Percentiles rank a stretch among this genome's conserved stretches.
These are phyloP conservation scores for Thuja plicata DNA, from an alignment of 83 land plant genomes.

Conservation along the genomic window DNA sequence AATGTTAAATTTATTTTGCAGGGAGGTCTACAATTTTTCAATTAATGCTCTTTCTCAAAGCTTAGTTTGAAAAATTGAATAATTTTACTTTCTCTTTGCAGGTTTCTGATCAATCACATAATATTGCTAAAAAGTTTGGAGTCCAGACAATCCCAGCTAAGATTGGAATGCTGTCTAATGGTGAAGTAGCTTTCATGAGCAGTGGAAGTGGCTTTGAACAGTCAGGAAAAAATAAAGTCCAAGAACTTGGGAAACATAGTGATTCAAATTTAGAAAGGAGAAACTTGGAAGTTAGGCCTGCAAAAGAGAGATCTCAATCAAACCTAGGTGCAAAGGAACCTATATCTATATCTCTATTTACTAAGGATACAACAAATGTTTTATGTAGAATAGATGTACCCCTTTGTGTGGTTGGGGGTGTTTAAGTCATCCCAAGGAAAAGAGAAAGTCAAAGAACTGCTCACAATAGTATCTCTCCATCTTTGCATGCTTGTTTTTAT, in stretches of 20 bases:
- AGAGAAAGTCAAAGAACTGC: conserved; percentile 53
- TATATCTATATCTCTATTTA: conserved; percentile 35
- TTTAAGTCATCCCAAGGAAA: conserved; percentile 56
- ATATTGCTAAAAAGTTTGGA: conserved; percentile 45
- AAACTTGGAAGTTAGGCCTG: conserved; percentile 42
- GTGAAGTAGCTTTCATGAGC: conserved; percentile 46
- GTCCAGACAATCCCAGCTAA: conserved; percentile 76
- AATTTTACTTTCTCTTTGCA: conserved; percentile 27
- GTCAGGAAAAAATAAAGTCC: conserved; percentile 38
- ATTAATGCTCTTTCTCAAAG: not conserved
- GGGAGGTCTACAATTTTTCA: not conserved
- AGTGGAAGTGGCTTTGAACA: conserved; percentile 45
- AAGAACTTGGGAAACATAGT: conserved; percentile 52
- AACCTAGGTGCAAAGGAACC: conserved; percentile 15
- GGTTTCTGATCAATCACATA: conserved; percentile 59
- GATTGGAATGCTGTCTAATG: conserved; percentile 67
- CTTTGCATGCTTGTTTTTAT: not conserved
- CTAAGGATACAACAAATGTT: conserved; percentile 42
- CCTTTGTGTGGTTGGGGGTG: conserved; percentile 79
- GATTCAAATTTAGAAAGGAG: conserved; percentile 72
- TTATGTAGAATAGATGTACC: conserved; percentile 66
- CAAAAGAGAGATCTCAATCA: conserved; percentile 18
- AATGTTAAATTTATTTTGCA: not conserved
- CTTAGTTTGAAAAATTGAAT: not conserved
- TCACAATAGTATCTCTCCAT: conserved; percentile 27